Percentiles rank a stretch among this genome's conserved stretches.
Evolutionary conservation across 1,284 basidiomycete species (phyloP).

Genomic region (Ceratobasidium sp.): DNA sequence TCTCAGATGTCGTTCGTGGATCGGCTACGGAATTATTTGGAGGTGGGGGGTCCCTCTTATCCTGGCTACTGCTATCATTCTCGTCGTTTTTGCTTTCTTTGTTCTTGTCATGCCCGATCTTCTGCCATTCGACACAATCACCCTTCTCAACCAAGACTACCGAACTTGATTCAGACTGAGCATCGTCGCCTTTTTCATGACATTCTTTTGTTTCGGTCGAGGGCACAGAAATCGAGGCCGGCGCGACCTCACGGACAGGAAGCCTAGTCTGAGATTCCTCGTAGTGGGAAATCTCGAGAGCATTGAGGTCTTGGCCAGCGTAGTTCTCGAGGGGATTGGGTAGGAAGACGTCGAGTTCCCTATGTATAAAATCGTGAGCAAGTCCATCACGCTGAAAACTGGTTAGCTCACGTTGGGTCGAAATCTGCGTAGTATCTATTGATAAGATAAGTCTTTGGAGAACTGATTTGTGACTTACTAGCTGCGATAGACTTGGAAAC

Average conservation of each 20-base stretch:
- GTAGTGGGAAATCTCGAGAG: conserved; percentile 15
- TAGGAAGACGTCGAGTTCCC: neutral
- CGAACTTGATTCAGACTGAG: neutral
- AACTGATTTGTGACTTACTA: conserved; percentile 11
- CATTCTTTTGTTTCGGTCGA: neutral
- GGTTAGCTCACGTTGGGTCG: conserved; percentile 1
- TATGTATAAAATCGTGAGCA: neutral
- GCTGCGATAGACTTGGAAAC: conserved; percentile 1
- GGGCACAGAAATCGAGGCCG: neutral
- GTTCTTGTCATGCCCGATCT: neutral
- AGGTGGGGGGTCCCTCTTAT: neutral
- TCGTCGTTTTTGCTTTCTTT: neutral
- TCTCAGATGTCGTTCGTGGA: neutral
- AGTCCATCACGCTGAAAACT: neutral
- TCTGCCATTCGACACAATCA: neutral
- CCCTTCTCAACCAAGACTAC: neutral
- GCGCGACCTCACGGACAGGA: neutral
- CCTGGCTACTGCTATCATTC: neutral
- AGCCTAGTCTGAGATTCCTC: neutral
- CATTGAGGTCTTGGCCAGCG: conserved; percentile 20
- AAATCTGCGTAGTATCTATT: conserved; percentile 1
- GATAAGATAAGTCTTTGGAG: neutral
- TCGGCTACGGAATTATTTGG: neutral
- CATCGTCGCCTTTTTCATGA: neutral
- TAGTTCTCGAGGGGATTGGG: neutral